Percentiles rank a stretch among this genome's conserved stretches.
phyloP scores from a whole-genome alignment of 257 asterid species.

The Solanum ossicruentum region DNA sequence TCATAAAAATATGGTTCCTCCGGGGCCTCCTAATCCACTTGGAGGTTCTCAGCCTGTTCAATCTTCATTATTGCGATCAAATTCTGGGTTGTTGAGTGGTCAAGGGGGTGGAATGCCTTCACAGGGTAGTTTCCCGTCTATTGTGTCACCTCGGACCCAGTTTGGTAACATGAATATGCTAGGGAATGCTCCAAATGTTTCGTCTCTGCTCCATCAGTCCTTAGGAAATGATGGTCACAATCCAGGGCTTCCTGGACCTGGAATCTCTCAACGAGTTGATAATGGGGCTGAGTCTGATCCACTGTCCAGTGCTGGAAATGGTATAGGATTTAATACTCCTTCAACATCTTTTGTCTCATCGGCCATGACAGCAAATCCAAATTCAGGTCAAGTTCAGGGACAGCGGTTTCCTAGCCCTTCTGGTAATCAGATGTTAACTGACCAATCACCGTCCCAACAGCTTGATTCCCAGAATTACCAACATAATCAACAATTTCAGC shows the following conservation, averaged over 20 bases:
- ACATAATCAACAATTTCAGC: conserved; percentile 63
- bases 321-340: conserved; percentile 45
- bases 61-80: conserved; percentile 58
- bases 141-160: conserved; percentile 63
- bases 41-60: conserved; percentile 59
- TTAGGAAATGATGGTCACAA: conserved; percentile 57
- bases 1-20: conserved; percentile 51
- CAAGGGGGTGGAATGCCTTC: conserved; percentile 70
- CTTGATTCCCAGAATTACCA: conserved; percentile 42
- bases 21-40: conserved; percentile 61
- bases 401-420: conserved; percentile 52
- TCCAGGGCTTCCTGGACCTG: conserved; percentile 58
- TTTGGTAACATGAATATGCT: conserved; percentile 52
- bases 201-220: conserved; percentile 60
- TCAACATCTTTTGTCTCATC: conserved; percentile 37
- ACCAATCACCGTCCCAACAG: conserved; percentile 58
- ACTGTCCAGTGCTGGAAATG: conserved; percentile 44
- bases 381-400: conserved; percentile 53
- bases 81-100: conserved; percentile 63
- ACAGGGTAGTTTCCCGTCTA: conserved; percentile 45
- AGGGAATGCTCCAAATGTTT: conserved; percentile 56
- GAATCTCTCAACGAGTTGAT: conserved; percentile 51
- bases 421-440: conserved; percentile 46
- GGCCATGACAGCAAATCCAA: conserved; percentile 28
- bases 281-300: conserved; percentile 61